Evolutionary conservation across 2,329 filamentous ascomycete genomes (phyloP), one percentile per base, ranked within the genome.

Genomic region (Ophiostoma triangulosporum): DNA sequence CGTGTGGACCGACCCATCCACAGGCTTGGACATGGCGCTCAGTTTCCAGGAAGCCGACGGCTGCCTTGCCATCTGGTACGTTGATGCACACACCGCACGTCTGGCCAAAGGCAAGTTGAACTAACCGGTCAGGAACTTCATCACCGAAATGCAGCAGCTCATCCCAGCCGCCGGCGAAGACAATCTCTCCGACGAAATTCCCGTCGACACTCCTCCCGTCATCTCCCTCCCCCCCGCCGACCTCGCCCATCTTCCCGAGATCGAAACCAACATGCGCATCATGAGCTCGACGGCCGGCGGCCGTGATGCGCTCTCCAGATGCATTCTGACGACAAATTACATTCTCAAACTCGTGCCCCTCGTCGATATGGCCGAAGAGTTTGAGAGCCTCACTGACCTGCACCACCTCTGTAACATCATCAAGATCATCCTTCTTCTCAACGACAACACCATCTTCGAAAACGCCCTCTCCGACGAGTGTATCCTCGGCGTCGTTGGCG

Each of bases 1-100:
- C 58, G 90, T 98, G 57, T 98, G 93, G 93, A 96, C 91, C 36
- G 93, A 97, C 66, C 80, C 82, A 4, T 69, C 66, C 56, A 93
- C 83, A 70, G 86, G 86, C 55, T 82, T 90, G 54, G 93, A 98
- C 66, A 97, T 98, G 93, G 93, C 93, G 43, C 77, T 98, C 58
- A 96, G 90, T 66, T 98, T 98, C 64, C 93, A 98, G 68, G 93
- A 98, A 71, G 85, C 90, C 2, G 93, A 97, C 61, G 93, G 91
- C 46, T 98, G 93, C 69, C 81, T 86, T 20, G 76, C 83, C 58
- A 95, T 98, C 67, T 98, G 93, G 93, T 94, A 63, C 66, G 72
- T 53, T 31, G 24, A 33, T 33, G 29, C 29, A 35, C n/a, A n/a
- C n/a, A n/a, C n/a, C n/a, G n/a, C n/a, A n/a, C n/a, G n/a, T n/a